Base-by-base conservation (phyloP, 2,329 filamentous ascomycete genomes). In the Cladobotryum mycophilum region DNA sequence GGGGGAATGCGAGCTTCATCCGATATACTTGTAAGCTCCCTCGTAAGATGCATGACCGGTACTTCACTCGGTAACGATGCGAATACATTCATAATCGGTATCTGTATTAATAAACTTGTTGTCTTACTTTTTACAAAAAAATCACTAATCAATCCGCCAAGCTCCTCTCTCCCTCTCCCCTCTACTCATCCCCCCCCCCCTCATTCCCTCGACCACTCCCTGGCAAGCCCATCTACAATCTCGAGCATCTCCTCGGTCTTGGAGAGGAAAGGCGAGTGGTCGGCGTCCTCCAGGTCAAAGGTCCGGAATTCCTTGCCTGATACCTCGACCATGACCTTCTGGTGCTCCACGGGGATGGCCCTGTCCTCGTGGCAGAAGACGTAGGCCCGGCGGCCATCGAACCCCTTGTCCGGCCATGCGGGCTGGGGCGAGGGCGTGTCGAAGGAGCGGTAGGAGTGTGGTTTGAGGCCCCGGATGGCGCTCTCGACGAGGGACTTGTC, bases 241-340 rank as follows among this genome's bases (percentile, higher is more conserved):
- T 45, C 37, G 22, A 35, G 11, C 34, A 55, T 17, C 11, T 45
- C 5, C 3, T 45, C 48, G 3, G 37, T 9, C 20, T 49, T 44
- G 3, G 52, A 48, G 41, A 55, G 25, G 9, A 53, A 53, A 2
- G 53, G 53, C 5, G 53, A 55, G 35, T 55, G 53, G n/a, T 46
- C 47, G 4, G 53, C 41, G 8, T 54, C 49, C 20, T 44, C 48
- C 1, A 54, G 43, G 6, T 52, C 48, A 37, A 55, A 15, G 40
- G 49, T 45, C 2, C 46, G 46, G 48, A 51, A 55, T 2, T 46
- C 45, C 6, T 45, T 20, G 3, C 48, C 46, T 6, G 41, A 47
- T 22, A n/a, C 13, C 11, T 33, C 37, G 9, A 49, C 13, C 51
- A 55, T 54, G 9, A 34, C 41, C 22, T 35, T 47, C 17, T 55